Base-by-base conservation (phyloP, 768 basidiomycete genomes). In the Lactarius trivialis region DNA sequence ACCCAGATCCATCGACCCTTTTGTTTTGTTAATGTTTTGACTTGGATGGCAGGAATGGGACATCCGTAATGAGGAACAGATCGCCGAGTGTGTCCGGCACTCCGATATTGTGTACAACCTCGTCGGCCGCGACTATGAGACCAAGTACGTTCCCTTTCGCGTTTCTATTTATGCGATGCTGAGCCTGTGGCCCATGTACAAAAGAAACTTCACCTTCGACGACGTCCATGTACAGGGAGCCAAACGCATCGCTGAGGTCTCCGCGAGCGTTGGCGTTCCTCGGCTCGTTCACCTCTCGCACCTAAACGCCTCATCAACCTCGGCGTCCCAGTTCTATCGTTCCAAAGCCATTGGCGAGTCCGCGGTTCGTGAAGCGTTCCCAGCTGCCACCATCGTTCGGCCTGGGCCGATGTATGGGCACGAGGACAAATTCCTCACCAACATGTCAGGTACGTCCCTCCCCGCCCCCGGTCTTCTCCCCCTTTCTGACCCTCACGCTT, bases 21-120 rank as follows among this genome's bases (percentile, higher is more conserved):
- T 32, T 34, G 53, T 58, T 50, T 49, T 43, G 55, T 55, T n/a
- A n/a, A n/a, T 33, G 41, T 56, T 65, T 24, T 56, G 26, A 41
- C 28, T 45, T 37, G 17, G 24, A 34, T 17, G 34, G 53, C 52
- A 98, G 95, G 96, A 98, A 82, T 98, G 93, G 93, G 93, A 98
- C 71, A 80, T 96, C 53, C 83, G 93, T 60, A 88, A 91, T 71
- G 89, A 93, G 69, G 81, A 85, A 55, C 93, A 95, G 71, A 97
- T 95, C 68, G 91, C 85, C 41, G 96, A 98, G 72, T 97, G 94
- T 73, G 73, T 98, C 62, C 81, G 91, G 67, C 93, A 97, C 75
- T 98, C 96, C 21, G 93, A 98, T 72, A 89, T 88, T 5, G 97
- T 99, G 24, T 97, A 94, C 79, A 98, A 98, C 76, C 87, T 98